Percentiles rank a stretch among this genome's conserved stretches.
Evolutionary conservation across 371 early-diverging fungal genomes (phyloP).

Genomic region (Nematocida parisii): DNA sequence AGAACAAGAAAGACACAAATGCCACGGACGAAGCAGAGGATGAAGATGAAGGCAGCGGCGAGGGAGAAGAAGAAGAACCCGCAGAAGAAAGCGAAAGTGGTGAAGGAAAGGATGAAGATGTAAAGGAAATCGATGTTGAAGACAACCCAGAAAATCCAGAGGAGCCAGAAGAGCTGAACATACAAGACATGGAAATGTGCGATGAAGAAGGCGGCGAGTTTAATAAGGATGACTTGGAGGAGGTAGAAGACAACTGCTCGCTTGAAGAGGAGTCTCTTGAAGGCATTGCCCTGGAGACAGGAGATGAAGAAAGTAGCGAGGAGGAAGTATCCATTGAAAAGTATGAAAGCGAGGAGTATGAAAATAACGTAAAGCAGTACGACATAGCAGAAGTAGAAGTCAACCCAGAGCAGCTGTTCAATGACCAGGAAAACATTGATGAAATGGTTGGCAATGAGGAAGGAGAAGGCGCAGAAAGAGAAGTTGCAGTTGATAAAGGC

Average conservation of each 20-base stretch:
- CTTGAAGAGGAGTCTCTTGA: conserved; percentile 56
- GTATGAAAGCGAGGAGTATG: conserved; percentile 63
- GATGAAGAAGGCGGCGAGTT: conserved; percentile 34
- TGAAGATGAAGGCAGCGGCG: conserved; percentile 19
- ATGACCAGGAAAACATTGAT: conserved; percentile 47
- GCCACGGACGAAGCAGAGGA: conserved; percentile 39
- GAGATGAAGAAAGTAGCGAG: conserved; percentile 15
- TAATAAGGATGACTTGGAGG: conserved; percentile 35
- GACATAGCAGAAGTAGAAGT: conserved; percentile 57
- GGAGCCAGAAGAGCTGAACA: conserved; percentile 56
- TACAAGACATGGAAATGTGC: conserved; percentile 60
- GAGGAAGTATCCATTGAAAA: conserved; percentile 54
- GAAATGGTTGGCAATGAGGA: conserved; percentile 45
- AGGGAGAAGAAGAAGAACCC: conserved; percentile 28
- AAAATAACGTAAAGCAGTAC: conserved; percentile 50
- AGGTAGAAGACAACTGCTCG: conserved; percentile 54
- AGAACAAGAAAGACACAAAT: conserved; percentile 30
- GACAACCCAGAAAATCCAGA: conserved; percentile 44
- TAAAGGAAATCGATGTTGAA: conserved; percentile 23
- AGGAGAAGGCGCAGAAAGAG: conserved; percentile 52
- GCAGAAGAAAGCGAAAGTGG: conserved; percentile 14
- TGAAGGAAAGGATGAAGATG: conserved; percentile 6
- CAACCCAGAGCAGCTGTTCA: conserved; percentile 60
- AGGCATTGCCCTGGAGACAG: conserved; percentile 59
- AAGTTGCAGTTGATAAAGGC: conserved; percentile 39